A percentile compares a stretch with the other conserved stretches of the same genome.
phyloP scores from a whole-genome alignment of 2,329 filamentous ascomycete genomes.

The Arthrobotrys sinensis region DNA sequence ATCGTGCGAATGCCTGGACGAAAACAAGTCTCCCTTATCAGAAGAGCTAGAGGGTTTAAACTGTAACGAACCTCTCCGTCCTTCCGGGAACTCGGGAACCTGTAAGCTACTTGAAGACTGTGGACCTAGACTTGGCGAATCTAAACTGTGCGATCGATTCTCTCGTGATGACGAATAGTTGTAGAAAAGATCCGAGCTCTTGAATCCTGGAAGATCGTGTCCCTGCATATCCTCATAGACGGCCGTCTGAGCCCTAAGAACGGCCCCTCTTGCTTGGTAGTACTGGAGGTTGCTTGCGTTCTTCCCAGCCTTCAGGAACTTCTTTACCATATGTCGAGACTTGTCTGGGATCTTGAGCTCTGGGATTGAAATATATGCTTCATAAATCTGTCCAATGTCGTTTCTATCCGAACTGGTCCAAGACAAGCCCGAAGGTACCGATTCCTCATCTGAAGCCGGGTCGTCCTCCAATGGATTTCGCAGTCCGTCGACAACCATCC shows the following conservation, averaged over 20 bases:
- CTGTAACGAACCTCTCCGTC: constrained; percentile 43
- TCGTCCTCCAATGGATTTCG: constrained; percentile 93
- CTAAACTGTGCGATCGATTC: constrained; percentile 67
- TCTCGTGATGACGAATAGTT: constrained; percentile 92
- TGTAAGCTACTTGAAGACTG: constrained; percentile 45
- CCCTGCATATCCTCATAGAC: constrained; percentile 88
- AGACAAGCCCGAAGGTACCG: constrained; percentile 73
- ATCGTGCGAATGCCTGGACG: constrained; percentile 63
- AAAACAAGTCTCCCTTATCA: constrained; percentile 49
- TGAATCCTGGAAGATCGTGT: constrained; percentile 86
- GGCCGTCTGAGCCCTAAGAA: constrained; percentile 84
- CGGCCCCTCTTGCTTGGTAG: constrained; percentile 82
- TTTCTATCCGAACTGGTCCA: constrained; percentile 89
- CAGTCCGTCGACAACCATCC: constrained; percentile 97
- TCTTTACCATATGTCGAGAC: constrained; percentile 78
- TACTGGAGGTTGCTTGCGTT: constrained; percentile 85
- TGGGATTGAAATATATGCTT: constrained; percentile 85
- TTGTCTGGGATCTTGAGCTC: constrained; percentile 83
- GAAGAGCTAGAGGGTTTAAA: constrained; percentile 34
- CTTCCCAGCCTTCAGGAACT: constrained; percentile 84
- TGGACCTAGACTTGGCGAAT: constrained; percentile 32
- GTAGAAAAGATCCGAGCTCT: constrained; percentile 93
- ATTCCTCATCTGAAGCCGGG: constrained; percentile 77
- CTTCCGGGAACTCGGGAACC: constrained; percentile 48
- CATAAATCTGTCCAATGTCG: constrained; percentile 91